A percentile compares a stretch with the other conserved stretches of the same genome.
phyloP scores from a whole-genome alignment of 495 filamentous ascomycete species.

The Tuber aestivum region DNA sequence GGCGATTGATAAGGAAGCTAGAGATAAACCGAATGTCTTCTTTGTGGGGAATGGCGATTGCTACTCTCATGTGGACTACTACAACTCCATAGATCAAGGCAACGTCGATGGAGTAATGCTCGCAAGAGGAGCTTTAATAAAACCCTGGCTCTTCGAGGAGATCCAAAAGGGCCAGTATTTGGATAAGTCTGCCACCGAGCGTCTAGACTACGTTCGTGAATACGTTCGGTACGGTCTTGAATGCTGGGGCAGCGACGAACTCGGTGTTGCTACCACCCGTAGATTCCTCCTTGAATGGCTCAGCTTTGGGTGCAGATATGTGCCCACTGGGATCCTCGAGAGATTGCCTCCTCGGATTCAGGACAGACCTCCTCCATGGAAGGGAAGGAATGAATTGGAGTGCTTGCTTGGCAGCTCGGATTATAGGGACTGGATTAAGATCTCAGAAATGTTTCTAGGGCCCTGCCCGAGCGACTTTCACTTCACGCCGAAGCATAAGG shows the following conservation, averaged over 20 bases:
- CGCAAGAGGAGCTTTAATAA: slow-evolving; percentile 83
- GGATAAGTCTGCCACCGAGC: slow-evolving; percentile 85
- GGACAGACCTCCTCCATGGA: slow-evolving; percentile 77
- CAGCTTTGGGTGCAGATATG: slow-evolving; percentile 77
- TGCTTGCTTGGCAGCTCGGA: slow-evolving; percentile 79
- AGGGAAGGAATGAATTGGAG: slow-evolving; percentile 82
- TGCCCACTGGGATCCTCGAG: slow-evolving; percentile 83
- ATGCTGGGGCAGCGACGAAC: slow-evolving; percentile 89
- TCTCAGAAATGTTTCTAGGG: slow-evolving; percentile 97
- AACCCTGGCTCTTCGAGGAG: slow-evolving; percentile 97
- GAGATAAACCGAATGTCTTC: slow-evolving; percentile 58
- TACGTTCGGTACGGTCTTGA: slow-evolving; percentile 87
- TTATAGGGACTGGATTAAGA: slow-evolving; percentile 97
- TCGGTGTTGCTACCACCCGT: slow-evolving; percentile 79
- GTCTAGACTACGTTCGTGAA: slow-evolving; percentile 75
- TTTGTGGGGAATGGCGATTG: slow-evolving; percentile 96
- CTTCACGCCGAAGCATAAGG: slow-evolving; percentile 96
- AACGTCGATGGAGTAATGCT: slow-evolving; percentile 87
- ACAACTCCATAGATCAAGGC: slow-evolving; percentile 65
- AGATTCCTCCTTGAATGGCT: slow-evolving; percentile 92
- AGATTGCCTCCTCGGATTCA: slow-evolving; percentile 78
- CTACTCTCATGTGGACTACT: slow-evolving; percentile 86
- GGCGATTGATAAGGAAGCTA: slow-evolving; percentile 63
- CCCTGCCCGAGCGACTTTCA: slow-evolving; percentile 82
- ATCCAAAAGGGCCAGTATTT: slow-evolving; percentile 86